These are phyloP conservation scores for Botryobasidium botryosum DNA, from an alignment of 768 basidiomycete genomes.

Conservation along the genomic window DNA sequence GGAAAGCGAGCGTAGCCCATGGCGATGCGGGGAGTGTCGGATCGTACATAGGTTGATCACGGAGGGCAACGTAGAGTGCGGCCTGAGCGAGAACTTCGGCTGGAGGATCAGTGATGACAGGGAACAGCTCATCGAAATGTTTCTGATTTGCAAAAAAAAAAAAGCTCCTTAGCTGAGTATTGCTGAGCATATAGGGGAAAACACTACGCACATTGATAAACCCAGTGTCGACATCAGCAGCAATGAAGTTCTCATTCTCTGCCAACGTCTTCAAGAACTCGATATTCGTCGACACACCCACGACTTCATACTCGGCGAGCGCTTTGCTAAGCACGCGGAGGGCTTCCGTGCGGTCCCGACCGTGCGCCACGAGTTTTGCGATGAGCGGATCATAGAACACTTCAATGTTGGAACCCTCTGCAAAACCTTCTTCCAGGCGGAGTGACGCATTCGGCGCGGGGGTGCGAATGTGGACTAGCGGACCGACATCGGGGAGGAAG, in stretches of 20 bases:
- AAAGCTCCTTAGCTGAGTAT: neutral
- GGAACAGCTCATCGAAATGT: conserved; percentile 71
- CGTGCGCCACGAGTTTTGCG: conserved; percentile 80
- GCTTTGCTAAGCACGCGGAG: conserved; percentile 64
- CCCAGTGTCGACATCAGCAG: conserved; percentile 74
- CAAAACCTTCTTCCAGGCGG: conserved; percentile 84
- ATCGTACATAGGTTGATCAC: conserved; percentile 29
- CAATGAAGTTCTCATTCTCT: conserved; percentile 57
- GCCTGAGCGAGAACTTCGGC: conserved; percentile 58
- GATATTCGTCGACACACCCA: conserved; percentile 81
- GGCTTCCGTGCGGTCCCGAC: conserved; percentile 68
- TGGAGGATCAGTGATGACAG: conserved; percentile 37
- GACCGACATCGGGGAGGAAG: conserved; percentile 84
- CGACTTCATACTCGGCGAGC: conserved; percentile 76
- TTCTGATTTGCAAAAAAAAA: conserved; percentile 33
- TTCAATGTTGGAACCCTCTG: conserved; percentile 60
- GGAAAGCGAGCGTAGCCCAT: conserved; percentile 53
- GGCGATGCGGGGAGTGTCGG: conserved; percentile 29
- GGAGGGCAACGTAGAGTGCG: conserved; percentile 55
- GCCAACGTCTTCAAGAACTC: conserved; percentile 72
- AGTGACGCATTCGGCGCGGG: conserved; percentile 52
- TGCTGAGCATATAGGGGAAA: neutral
- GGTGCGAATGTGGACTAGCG: conserved; percentile 62
- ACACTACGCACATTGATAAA: conserved; percentile 55
- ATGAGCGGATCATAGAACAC: conserved; percentile 90